A percentile compares a stretch with the other conserved stretches of the same genome.
These are phyloP conservation scores for Leishmania arabica DNA, from an alignment of 208 protist species.

Conservation along the genomic window DNA sequence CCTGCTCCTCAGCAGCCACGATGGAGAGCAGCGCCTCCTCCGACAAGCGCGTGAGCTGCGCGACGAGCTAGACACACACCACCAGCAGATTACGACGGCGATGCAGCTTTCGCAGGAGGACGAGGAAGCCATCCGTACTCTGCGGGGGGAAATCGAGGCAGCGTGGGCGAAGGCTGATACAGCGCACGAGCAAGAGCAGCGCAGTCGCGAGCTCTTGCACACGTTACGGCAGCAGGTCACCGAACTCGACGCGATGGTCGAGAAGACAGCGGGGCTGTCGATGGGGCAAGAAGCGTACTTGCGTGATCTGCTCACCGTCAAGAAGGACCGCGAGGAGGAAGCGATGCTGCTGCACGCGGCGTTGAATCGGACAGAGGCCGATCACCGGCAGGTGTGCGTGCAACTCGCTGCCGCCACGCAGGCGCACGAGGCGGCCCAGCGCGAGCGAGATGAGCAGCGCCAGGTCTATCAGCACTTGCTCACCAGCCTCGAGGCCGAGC, in stretches of 20 bases:
- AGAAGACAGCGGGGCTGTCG: slow-evolving; percentile 92
- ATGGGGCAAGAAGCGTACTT: slow-evolving; percentile 95
- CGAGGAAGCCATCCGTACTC: slow-evolving; percentile 92
- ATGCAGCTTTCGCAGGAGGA: slow-evolving; percentile 97
- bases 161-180: slow-evolving; percentile 98
- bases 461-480: slow-evolving; percentile 64
- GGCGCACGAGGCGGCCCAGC: slow-evolving; percentile 18
- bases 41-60: slow-evolving; percentile 95
- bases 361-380: slow-evolving; percentile 55
- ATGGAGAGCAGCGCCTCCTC: slow-evolving; percentile 97
- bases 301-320: slow-evolving; percentile 92
- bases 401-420: slow-evolving; percentile 10
- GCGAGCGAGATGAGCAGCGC: slow-evolving; percentile 46
- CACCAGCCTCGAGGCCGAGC: slow-evolving; percentile 62
- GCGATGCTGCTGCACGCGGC: slow-evolving; percentile 67
- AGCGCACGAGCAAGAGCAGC: slow-evolving; percentile 96
- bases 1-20: slow-evolving; percentile 96
- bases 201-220: slow-evolving; percentile 95
- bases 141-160: slow-evolving; percentile 96
- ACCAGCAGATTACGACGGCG: slow-evolving; percentile 96
- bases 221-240: slow-evolving; percentile 95
- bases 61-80: slow-evolving; percentile 95
- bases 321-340: slow-evolving; percentile 94
- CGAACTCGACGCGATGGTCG: slow-evolving; percentile 93
- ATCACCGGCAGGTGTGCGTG: slow-evolving; percentile 53